Base-by-base conservation (phyloP, 768 basidiomycete species). In the Boletus rubropictus region DNA sequence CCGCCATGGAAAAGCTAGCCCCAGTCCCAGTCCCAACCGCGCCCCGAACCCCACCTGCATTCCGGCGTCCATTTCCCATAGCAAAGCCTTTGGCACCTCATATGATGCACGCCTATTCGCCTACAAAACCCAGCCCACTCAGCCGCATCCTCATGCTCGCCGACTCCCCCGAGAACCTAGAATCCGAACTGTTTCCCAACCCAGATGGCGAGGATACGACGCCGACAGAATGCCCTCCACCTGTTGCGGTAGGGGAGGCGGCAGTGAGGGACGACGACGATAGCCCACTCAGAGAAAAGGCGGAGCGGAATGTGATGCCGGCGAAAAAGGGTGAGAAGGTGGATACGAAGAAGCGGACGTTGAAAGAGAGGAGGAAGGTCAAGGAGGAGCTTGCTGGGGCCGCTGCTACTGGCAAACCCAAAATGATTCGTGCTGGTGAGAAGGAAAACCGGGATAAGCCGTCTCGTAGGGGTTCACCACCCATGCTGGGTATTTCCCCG, bases 91-190 rank as follows among this genome's bases (percentile, higher is more conserved):
- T 82, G 40, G 82, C 78, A 2, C 66, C 72, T 44, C 79, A 75
- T 46, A 86, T 87, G 82, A 72, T 78, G 4, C 88, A 91, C 52
- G 86, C 87, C 0, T 91, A 90, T 52, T 89, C 89, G 0, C 88
- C 88, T 24, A 82, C 72, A 3, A 83, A 80, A 61, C 88, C 89
- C 0, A 89, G 86, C 52, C 88, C 88, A 3, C 72, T 91, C 27
- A 88, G 85, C 50, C 77, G 87, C 10, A 88, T 90, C 44, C 72
- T 89, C 20, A 79, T 82, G 81, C 71, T 89, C 35, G 75, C 72
- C 4, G 70, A 82, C 51, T 86, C 84, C 1, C 81, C 81, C 5
- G 64, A 72, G 29, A 71, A 67, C 41, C 66, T 71, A 12, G 58
- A 66, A 11, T 43, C 40, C 1, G 52, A 44, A 6, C 42, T 44